Evolutionary conservation across 352 stramenopile genomes (phyloP).

Genomic region (Aphanomyces invadans): DNA sequence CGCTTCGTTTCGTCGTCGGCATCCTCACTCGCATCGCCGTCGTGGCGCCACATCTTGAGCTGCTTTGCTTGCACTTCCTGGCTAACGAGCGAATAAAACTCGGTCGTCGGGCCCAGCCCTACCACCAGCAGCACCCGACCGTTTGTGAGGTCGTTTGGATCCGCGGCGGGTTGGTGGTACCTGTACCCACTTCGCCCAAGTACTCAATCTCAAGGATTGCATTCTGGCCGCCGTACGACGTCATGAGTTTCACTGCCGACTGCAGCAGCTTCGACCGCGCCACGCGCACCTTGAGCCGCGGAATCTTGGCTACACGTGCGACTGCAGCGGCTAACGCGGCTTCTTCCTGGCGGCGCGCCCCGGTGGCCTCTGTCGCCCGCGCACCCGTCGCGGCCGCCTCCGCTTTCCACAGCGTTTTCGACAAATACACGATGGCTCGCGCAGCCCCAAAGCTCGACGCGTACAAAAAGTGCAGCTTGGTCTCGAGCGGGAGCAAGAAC

Average conservation of each 20-base stretch:
- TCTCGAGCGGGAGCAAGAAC: slow-evolving; percentile 62
- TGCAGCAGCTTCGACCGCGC: slow-evolving; percentile 47
- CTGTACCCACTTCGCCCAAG: slow-evolving; percentile 65
- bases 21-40: slow-evolving; percentile 6
- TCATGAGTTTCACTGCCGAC: slow-evolving; percentile 63
- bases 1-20: slow-evolving; percentile 25
- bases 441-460: slow-evolving; percentile 55
- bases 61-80: slow-evolving; percentile 56
- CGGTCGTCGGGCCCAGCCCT: slow-evolving; percentile 56
- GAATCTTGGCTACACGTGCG: slow-evolving; percentile 60
- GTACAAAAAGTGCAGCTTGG: slow-evolving; percentile 57
- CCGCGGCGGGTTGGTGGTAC: too few species aligned
- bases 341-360: slow-evolving; percentile 25
- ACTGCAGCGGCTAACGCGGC: slow-evolving; percentile 35
- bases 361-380: too few species aligned
- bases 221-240: slow-evolving; percentile 67
- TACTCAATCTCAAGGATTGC: slow-evolving; percentile 76
- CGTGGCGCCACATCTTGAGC: slow-evolving; percentile 53
- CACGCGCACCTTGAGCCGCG: slow-evolving; percentile 66
- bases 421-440: slow-evolving; percentile 61
- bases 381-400: slow-evolving; percentile 30
- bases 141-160: too few species aligned
- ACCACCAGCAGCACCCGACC: background rate
- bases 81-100: slow-evolving; percentile 71
- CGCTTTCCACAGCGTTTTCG: slow-evolving; percentile 54